Base-by-base conservation (phyloP, 768 basidiomycete species). In the Pseudohyphozyma bogoriensis region DNA sequence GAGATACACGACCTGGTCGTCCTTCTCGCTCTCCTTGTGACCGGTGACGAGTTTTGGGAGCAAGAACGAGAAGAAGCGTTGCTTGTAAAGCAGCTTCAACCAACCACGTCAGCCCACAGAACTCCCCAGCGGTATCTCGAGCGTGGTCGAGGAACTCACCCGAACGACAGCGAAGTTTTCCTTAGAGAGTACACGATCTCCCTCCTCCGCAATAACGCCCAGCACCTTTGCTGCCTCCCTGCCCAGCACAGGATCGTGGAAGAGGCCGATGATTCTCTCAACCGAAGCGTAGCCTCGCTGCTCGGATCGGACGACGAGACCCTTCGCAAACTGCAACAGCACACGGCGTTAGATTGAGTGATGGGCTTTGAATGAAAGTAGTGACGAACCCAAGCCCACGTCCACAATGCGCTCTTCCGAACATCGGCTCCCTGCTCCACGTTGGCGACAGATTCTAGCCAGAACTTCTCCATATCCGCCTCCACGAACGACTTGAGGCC, bases 171-270 rank as follows among this genome's bases (percentile, higher is more conserved):
- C 82, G 72, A 84, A 80, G 69, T 93, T 86, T 52, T 77, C 77
- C 74, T 89, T 96, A 13, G 82, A 85, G 66, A 95, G 72, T 29
- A 85, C 73, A 12, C 74, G 71, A 66, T 89, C 87, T 1, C 77
- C 73, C 33, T 78, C 78, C 9, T 82, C 79, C 16, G 73, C 74
- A 39, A 92, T 75, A 47, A 80, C 75, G 0, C 89, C 88, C 40
- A 96, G 73, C 0, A 82, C 82, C 61, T 79, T 82, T 0, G 89
- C 92, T 18, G 86, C 90, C 51, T 83, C 80, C 78, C 82, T 82
- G 20, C 80, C 80, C 42, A 95, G 75, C 0, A 71, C 71, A 51
- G 75, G 74, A 68, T 95, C 89, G 7, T 75, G 76, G 60, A 96
- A 85, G 12, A 86, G 76, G 16, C 79, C 78, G 63, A 95, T 82